phyloP scores from a whole-genome alignment of 2,329 filamentous ascomycete species.

The Lecanoromycetidae sp. region DNA sequence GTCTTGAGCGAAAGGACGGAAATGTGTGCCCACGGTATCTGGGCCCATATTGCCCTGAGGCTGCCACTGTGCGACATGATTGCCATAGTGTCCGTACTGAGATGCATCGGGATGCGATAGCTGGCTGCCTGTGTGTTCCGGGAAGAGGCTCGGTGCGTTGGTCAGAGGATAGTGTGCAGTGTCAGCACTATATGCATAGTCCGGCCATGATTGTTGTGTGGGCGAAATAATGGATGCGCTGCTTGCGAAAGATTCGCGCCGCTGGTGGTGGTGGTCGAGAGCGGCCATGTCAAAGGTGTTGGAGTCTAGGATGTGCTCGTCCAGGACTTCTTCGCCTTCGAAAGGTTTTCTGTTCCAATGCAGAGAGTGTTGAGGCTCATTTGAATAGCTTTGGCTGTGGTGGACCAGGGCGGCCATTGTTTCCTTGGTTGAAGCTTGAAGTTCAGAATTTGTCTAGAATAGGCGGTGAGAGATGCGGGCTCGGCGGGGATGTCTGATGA shows the following conservation, averaged over 20 bases:
- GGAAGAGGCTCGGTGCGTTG: slow-evolving; percentile 34
- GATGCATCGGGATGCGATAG: slow-evolving; percentile 51
- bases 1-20: slow-evolving; percentile 49
- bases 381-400: slow-evolving; percentile 30
- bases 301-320: slow-evolving; percentile 40
- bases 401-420: slow-evolving; percentile 16
- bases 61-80: slow-evolving; percentile 46
- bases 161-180: slow-evolving; percentile 31
- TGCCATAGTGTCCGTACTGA: slow-evolving; percentile 34
- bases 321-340: slow-evolving; percentile 40
- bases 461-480: slow-evolving; percentile 19
- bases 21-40: slow-evolving; percentile 55
- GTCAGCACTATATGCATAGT: slow-evolving; percentile 30
- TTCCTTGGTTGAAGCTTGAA: slow-evolving; percentile 19
- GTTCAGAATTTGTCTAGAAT: slow-evolving; percentile 31
- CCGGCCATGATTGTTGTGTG: slow-evolving; percentile 40
- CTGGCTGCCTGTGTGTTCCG: slow-evolving; percentile 41
- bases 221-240: slow-evolving; percentile 41
- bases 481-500: slow-evolving; percentile 12
- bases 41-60: slow-evolving; percentile 55
- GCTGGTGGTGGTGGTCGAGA: slow-evolving; percentile 30
- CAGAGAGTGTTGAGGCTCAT: slow-evolving; percentile 31
- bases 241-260: slow-evolving; percentile 36
- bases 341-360: slow-evolving; percentile 31
- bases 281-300: slow-evolving; percentile 38